Conservation (phyloP, 495 filamentous ascomycete species). For the Aspergillus diversus region DNA sequence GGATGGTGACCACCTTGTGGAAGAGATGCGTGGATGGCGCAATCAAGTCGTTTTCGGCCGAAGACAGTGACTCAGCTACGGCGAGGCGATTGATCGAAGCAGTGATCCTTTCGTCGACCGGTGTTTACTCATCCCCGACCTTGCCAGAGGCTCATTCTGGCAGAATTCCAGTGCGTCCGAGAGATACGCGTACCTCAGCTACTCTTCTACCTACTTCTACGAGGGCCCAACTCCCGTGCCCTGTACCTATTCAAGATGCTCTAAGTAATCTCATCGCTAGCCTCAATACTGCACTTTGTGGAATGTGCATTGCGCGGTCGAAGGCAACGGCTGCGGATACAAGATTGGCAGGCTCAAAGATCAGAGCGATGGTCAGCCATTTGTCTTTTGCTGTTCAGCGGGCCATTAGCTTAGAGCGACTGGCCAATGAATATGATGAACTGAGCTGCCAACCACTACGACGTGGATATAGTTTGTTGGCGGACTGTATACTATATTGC, state of each 20-base stretch:
- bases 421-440: constrained; percentile 13
- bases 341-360: constrained; percentile 26
- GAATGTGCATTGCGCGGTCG: constrained; percentile 47
- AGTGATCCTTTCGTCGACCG: constrained; percentile 39
- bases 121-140: constrained; percentile 17
- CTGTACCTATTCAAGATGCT: constrained; percentile 47
- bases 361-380: constrained; percentile 32
- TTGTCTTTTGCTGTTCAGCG: constrained; percentile 34
- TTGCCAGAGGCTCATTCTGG: neutral
- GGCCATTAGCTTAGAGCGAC: constrained; percentile 24
- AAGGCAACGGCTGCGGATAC: constrained; percentile 25
- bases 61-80: constrained; percentile 37
- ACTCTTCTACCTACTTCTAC: constrained; percentile 6
- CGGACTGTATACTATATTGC: constrained; percentile 39
- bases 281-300: constrained; percentile 45
- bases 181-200: constrained; percentile 27
- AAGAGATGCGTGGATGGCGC: constrained; percentile 48
- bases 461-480: constrained; percentile 43
- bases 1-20: constrained; percentile 52
- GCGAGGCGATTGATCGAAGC: constrained; percentile 47
- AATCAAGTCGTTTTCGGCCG: constrained; percentile 44
- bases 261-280: constrained; percentile 49
- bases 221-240: constrained; percentile 30
- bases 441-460: constrained; percentile 36
- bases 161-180: neutral